phyloP scores from a whole-genome alignment of 2,329 filamentous ascomycete species.

The Talaromyces albobiverticillius region DNA sequence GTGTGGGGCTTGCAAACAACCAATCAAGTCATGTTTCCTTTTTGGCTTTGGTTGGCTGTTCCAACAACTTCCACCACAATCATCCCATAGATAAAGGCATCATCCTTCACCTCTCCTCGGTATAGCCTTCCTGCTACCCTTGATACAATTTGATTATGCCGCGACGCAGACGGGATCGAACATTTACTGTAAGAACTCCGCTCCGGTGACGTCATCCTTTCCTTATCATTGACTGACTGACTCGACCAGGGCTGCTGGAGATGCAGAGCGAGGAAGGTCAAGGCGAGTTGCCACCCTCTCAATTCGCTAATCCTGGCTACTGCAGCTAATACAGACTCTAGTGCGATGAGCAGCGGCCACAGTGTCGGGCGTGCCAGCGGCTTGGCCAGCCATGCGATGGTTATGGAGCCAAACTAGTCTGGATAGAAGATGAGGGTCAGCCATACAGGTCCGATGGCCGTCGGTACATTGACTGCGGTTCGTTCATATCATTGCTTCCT shows the following conservation, averaged over 20 bases:
- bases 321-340: background rate
- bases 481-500: background rate
- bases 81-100: constrained; percentile 1
- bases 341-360: constrained; percentile 3
- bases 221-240: background rate
- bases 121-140: constrained; percentile 2
- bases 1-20: background rate
- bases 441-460: constrained; percentile 1
- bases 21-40: too few species aligned
- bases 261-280: background rate
- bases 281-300: background rate
- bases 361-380: background rate
- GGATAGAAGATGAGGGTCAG: constrained; percentile 2
- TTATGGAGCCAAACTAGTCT: constrained; percentile 1
- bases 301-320: too few species aligned
- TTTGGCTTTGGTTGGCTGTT: too few species aligned
- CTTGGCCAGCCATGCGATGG: constrained; percentile 1
- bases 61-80: too few species aligned
- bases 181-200: constrained; percentile 2
- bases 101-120: background rate
- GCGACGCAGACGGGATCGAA: constrained; percentile 5
- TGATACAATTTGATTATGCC: constrained; percentile 4
- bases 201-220: background rate
- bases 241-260: constrained; percentile 1
- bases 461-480: constrained; percentile 1